phyloP scores from a whole-genome alignment of 2,329 filamentous ascomycete species.

The Fusarium avenaceum region DNA sequence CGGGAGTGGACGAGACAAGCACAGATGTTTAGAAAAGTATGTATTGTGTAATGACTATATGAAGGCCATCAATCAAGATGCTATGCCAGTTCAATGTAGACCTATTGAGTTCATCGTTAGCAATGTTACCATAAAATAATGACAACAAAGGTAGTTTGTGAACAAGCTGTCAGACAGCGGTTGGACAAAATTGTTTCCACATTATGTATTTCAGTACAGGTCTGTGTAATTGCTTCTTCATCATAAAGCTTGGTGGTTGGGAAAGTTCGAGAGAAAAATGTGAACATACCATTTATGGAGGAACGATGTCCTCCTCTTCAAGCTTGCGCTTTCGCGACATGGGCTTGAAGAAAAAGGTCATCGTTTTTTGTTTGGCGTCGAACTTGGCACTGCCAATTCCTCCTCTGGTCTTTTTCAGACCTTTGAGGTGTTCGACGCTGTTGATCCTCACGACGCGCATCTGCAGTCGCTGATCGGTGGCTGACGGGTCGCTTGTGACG shows the following conservation, averaged over 20 bases:
- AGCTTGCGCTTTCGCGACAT: conserved; percentile 47
- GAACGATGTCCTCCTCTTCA: conserved; percentile 42
- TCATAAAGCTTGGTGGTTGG: conserved; percentile 64
- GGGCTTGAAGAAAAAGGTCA: conserved; percentile 81
- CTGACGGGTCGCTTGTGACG: conserved; percentile 31
- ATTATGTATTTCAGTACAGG: conserved; percentile 80
- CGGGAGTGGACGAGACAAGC: conserved; percentile 66
- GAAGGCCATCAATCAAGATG: conserved; percentile 10
- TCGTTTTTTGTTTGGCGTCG: conserved; percentile 80
- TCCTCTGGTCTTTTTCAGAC: conserved; percentile 82
- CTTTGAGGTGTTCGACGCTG: conserved; percentile 76
- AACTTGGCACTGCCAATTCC: conserved; percentile 84
- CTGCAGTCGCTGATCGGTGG: conserved; percentile 40
- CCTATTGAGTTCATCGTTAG: conserved; percentile 44
- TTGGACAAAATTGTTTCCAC: conserved; percentile 82
- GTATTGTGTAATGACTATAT: conserved; percentile 23
- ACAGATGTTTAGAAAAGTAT: conserved; percentile 61
- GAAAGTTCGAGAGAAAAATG: conserved; percentile 18
- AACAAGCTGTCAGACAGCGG: conserved; percentile 78
- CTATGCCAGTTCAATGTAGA: conserved; percentile 14
- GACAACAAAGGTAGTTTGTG: conserved; percentile 40
- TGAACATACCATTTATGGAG: conserved; percentile 57
- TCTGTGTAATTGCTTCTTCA: conserved; percentile 82
- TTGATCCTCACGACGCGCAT: conserved; percentile 73
- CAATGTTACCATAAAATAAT: conserved; percentile 37